phyloP scores from a whole-genome alignment of 2,329 filamentous ascomycete genomes.

The Cladosporium sp. region DNA sequence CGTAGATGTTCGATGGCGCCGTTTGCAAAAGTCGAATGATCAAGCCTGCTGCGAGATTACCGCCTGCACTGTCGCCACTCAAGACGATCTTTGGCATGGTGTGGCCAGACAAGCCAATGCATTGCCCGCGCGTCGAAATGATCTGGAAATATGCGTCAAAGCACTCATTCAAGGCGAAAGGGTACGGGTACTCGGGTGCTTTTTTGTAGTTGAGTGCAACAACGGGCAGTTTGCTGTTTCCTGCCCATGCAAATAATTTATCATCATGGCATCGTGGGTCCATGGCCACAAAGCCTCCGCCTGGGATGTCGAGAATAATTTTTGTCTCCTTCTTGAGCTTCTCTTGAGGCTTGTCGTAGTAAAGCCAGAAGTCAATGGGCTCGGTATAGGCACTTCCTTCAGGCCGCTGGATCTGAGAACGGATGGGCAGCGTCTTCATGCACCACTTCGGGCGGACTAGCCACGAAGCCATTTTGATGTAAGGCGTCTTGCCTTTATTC shows the following conservation, averaged over 20 bases:
- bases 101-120: conserved; percentile 67
- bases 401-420: conserved; percentile 79
- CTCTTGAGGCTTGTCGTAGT: conserved; percentile 82
- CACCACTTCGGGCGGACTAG: conserved; percentile 68
- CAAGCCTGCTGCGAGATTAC: conserved; percentile 71
- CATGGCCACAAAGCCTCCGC: conserved; percentile 96
- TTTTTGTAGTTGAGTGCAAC: conserved; percentile 89
- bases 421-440: conserved; percentile 74
- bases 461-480: conserved; percentile 66
- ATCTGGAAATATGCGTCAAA: conserved; percentile 79
- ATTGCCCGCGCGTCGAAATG: conserved; percentile 65
- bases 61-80: conserved; percentile 71
- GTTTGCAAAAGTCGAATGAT: conserved; percentile 87
- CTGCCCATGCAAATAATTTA: conserved; percentile 87
- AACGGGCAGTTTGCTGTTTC: conserved; percentile 79
- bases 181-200: conserved; percentile 78
- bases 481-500: conserved; percentile 91
- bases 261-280: conserved; percentile 91
- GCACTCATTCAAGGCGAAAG: conserved; percentile 80
- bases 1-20: conserved; percentile 29
- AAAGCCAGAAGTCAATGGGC: conserved; percentile 81
- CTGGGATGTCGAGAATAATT: conserved; percentile 82
- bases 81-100: conserved; percentile 65
- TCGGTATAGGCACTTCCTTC: conserved; percentile 75
- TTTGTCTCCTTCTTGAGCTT: conserved; percentile 71